Base-by-base conservation (phyloP, 805 yeast genomes). In the Yarrowia sp. region DNA sequence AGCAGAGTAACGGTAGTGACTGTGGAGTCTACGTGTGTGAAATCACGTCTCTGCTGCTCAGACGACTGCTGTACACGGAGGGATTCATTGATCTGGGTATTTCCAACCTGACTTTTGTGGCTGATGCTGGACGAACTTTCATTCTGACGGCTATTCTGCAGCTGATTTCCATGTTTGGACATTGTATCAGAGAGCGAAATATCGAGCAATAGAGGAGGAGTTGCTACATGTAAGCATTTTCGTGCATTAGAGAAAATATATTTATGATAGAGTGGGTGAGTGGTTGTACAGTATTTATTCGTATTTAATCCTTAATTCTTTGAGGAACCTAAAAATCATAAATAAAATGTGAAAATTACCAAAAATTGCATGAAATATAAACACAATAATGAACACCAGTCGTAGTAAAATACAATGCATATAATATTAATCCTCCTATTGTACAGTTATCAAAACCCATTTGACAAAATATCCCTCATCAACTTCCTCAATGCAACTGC, bases 1-100 rank as follows among this genome's bases (percentile, higher is more conserved):
- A 81, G 68, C 85, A 82, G 69, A 70, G 72, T n/a, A 81, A 81
- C 66, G 77, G 77, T 51, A 81, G 79, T 65, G 85, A 82, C 70
- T 81, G 85, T 66, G 85, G 85, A 1, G 80, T 82, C 44, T 73
- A 74, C 57, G 69, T 74, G 71, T 67, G 75, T 73, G 75, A 72
- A 47, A 67, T 73, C 32, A 71, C 75, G 70, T 68, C 72, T 4
- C 64, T 71, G 13, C 65, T 73, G 41, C 48, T 73, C 10, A 47
- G 69, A 8, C 58, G 74, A 33, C 62, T 73, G 32, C 41, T 72
- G 11, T 55, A 64, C 18, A 68, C 69, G 0, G 66, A 64, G n/a
- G 65, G 57, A 18, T 61, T 42, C 64, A 65, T 47, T 45, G 67
- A 74, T 64, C 70, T 80, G 50, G 77, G 76, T 50, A 68, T 81